Evolutionary conservation across 805 yeast species (phyloP).

Genomic region (Lachancea thermotolerans): DNA sequence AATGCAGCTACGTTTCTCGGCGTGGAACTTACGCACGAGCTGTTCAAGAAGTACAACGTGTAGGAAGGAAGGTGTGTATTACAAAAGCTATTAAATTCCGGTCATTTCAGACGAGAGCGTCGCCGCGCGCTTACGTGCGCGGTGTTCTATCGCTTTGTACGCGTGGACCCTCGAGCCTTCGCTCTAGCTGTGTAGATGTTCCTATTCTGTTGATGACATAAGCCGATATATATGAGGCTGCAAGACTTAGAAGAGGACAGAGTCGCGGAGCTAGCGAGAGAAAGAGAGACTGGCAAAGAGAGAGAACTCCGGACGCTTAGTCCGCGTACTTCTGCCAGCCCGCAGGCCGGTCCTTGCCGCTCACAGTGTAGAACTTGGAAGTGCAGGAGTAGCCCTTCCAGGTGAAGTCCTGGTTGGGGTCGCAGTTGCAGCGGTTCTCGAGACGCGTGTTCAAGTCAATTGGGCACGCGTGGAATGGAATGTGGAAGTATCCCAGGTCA

Average conservation of each 20-base stretch:
- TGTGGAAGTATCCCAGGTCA: constrained; percentile 76
- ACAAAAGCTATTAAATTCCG: no score
- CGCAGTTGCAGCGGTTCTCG: constrained; percentile 64
- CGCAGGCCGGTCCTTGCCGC: constrained; percentile 41
- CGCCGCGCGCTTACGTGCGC: no score
- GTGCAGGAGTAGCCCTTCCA: constrained; percentile 68
- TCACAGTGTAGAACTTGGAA: constrained; percentile 47
- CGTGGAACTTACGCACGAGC: constrained; percentile 66
- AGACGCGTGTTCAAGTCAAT: constrained; percentile 51
- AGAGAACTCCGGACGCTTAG: not conserved
- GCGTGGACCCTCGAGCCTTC: no score
- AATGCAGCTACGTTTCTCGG: constrained; percentile 98
- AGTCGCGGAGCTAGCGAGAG: no score
- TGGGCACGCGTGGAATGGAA: constrained; percentile 74
- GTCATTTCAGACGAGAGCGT: no score
- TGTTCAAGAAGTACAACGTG: constrained; percentile 32
- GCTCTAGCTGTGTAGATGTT: no score
- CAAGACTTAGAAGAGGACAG: no score
- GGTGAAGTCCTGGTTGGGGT: constrained; percentile 65
- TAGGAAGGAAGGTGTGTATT: not conserved
- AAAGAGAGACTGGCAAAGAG: no score
- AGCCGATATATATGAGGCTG: no score
- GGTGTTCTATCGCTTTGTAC: no score
- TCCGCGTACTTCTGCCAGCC: constrained; percentile 48
- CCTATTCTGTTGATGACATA: no score